Evolutionary conservation across 75 land plant genomes (phyloP).

Genomic region (Selaginella moellendorffii): DNA sequence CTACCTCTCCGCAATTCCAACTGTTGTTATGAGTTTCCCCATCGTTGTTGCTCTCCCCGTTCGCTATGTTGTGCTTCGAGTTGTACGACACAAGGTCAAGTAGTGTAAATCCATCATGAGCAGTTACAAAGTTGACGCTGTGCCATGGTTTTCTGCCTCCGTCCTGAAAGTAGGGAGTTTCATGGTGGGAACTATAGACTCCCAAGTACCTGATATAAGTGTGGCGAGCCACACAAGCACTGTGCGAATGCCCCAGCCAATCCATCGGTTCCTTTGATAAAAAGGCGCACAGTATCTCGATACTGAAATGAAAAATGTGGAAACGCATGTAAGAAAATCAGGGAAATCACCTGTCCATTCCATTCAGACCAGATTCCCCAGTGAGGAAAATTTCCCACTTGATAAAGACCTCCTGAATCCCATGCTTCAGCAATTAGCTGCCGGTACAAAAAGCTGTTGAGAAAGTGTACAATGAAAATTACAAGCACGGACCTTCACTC

Average conservation of each 20-base stretch:
- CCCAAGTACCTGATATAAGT: slow-evolving; percentile 81
- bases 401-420: slow-evolving; percentile 97
- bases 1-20: slow-evolving; percentile 99
- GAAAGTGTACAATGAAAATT: neutral
- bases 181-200: no score
- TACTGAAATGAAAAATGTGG: no score
- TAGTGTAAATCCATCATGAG: slow-evolving; percentile 96
- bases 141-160: slow-evolving; percentile 97
- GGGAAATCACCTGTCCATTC: slow-evolving; percentile 78
- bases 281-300: slow-evolving; percentile 80
- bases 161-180: no score
- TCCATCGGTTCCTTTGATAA: slow-evolving; percentile 93
- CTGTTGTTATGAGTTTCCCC: slow-evolving; percentile 92
- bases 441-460: neutral
- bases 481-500: slow-evolving; percentile 53
- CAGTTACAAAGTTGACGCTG: slow-evolving; percentile 86
- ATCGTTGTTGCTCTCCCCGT: slow-evolving; percentile 88
- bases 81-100: slow-evolving; percentile 86
- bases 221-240: slow-evolving; percentile 91
- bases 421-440: slow-evolving; percentile 98
- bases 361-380: slow-evolving; percentile 99
- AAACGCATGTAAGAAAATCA: neutral
- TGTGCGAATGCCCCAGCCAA: slow-evolving; percentile 91
- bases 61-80: slow-evolving; percentile 67
- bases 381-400: slow-evolving; percentile 93